These are phyloP conservation scores for Kurtzmaniella cleridarum DNA, from an alignment of 805 yeast species.

Conservation along the genomic window DNA sequence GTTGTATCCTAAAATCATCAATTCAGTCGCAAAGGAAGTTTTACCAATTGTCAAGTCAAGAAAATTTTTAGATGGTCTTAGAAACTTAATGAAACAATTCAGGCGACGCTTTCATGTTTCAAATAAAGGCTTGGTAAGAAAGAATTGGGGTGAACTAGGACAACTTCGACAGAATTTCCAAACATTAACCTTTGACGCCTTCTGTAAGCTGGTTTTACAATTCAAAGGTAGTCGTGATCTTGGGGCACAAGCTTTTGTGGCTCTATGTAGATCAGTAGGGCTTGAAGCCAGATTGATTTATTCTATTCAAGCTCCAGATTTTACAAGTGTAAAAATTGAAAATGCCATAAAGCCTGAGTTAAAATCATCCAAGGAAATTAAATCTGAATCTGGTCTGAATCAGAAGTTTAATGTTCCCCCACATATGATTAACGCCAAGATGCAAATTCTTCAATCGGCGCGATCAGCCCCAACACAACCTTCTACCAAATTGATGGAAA, in stretches of 20 bases:
- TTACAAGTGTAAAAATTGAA: constrained; percentile 30
- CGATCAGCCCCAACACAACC: background rate
- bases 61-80: constrained; percentile 70
- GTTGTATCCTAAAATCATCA: constrained; percentile 23
- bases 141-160: constrained; percentile 29
- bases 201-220: constrained; percentile 35
- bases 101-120: constrained; percentile 46
- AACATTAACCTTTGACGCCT: constrained; percentile 34
- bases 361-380: constrained; percentile 3
- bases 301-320: constrained; percentile 90
- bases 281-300: constrained; percentile 70
- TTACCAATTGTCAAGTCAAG: constrained; percentile 47
- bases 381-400: background rate
- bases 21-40: constrained; percentile 7
- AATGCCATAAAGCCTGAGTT: constrained; percentile 4
- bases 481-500: background rate
- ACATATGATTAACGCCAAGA: constrained; percentile 3
- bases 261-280: constrained; percentile 64
- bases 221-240: constrained; percentile 71
- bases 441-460: background rate
- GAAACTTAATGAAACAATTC: constrained; percentile 64
- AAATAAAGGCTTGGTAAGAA: constrained; percentile 28
- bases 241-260: constrained; percentile 84
- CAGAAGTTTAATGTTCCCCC: too few relatives aligned
- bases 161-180: constrained; percentile 17